A percentile compares a stretch with the other conserved stretches of the same genome.
These are phyloP conservation scores for Mollisiaceae sp. DNA, from an alignment of 2,329 filamentous ascomycete genomes.

Conservation along the genomic window DNA sequence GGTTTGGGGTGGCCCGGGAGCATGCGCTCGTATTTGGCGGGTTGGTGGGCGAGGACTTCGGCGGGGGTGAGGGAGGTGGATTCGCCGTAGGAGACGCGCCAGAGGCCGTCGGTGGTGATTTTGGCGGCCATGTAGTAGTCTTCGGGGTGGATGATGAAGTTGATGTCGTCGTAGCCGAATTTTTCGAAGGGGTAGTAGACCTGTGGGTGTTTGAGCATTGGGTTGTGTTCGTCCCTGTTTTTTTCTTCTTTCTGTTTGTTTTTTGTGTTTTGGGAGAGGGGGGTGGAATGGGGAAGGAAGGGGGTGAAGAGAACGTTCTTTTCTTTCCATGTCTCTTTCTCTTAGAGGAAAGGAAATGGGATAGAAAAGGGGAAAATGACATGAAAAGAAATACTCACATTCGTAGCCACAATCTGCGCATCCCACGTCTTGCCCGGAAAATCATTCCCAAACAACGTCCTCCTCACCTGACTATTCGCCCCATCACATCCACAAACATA, in stretches of 20 bases:
- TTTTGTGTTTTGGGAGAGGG: too few relatives aligned
- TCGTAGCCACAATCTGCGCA: conserved; percentile 65
- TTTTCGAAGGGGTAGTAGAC: conserved; percentile 66
- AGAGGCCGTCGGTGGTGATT: conserved; percentile 63
- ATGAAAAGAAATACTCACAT: conserved; percentile 47
- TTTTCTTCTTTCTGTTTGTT: neutral
- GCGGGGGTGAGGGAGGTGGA: conserved; percentile 56
- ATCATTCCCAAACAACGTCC: conserved; percentile 56
- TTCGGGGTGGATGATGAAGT: conserved; percentile 66
- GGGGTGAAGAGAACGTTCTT: too few relatives aligned
- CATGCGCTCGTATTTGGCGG: conserved; percentile 60
- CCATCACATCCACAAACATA: conserved; percentile 64
- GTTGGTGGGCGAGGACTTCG: conserved; percentile 58
- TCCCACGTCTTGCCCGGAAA: conserved; percentile 66
- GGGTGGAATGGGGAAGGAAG: too few relatives aligned
- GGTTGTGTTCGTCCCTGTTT: too few relatives aligned
- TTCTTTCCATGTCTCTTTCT: too few relatives aligned
- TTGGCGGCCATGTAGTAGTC: conserved; percentile 67
- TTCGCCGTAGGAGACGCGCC: conserved; percentile 69
- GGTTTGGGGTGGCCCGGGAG: conserved; percentile 65
- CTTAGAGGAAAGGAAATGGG: too few relatives aligned
- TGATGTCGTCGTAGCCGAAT: conserved; percentile 59
- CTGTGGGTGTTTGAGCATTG: too few relatives aligned
- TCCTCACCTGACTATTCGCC: conserved; percentile 54
- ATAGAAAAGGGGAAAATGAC: neutral